Evolutionary conservation across 1,284 basidiomycete species (phyloP).

Genomic region (Ceratobasidium sp.): DNA sequence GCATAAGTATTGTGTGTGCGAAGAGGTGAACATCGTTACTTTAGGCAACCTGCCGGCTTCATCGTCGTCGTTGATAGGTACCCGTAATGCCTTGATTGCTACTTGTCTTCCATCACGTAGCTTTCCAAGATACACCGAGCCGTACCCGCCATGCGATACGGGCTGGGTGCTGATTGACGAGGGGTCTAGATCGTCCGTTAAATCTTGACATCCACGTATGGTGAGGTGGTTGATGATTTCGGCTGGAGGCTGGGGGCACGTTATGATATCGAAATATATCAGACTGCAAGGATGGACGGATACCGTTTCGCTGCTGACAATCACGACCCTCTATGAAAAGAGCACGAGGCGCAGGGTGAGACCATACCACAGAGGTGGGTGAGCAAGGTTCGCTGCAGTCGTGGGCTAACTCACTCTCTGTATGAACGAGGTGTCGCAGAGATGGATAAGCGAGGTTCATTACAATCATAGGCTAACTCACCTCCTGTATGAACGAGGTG

Average conservation of each 20-base stretch:
- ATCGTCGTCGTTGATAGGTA: not conserved
- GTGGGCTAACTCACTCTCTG: not conserved
- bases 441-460: no score
- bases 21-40: not conserved
- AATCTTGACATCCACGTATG: slow-evolving; percentile 7
- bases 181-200: not conserved
- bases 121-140: not conserved
- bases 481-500: not conserved
- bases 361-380: not conserved
- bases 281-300: not conserved
- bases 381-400: not conserved
- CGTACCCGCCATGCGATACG: slow-evolving; percentile 7
- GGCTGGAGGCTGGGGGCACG: not conserved
- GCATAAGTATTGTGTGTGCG: not conserved
- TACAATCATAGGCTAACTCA: no score
- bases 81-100: slow-evolving; percentile 23
- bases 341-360: not conserved
- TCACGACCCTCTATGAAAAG: not conserved
- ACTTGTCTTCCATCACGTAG: slow-evolving; percentile 7
- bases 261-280: not conserved
- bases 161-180: not conserved
- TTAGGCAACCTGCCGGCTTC: not conserved
- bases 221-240: not conserved
- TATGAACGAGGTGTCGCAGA: no score
- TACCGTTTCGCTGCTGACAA: not conserved